Evolutionary conservation across 441 rosid genomes (phyloP), one percentile per base, ranked within the genome.

Genomic region (Arabidopsis lyrata): DNA sequence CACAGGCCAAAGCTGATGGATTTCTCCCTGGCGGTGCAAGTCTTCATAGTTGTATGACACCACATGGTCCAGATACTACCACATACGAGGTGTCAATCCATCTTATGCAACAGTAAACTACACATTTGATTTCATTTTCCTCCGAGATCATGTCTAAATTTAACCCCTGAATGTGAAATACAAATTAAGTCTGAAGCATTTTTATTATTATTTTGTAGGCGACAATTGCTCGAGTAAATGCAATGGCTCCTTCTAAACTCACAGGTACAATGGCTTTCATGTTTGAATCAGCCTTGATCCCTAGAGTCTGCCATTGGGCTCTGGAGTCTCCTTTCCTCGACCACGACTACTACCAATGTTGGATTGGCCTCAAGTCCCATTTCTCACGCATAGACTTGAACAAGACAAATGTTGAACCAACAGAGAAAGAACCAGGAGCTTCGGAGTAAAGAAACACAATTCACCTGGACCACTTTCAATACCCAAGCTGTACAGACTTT

Each of bases 11-110:
- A 85, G 96, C 93, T 60, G 99, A 92, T 56, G 99, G 97, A 9
- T 95, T 95, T 81, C 84, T 92, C 68, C 97, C 99, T 0, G 99
- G 97, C 8, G 96, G 97, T 38, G 93, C 97, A 41, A 95, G 97
- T 73, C 97, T 95, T 68, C 99, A 95, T 72, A 95, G 92, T 75
- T 92, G 96, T 85, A 95, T 92, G 97, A 95, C 97, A 76, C 99
- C 99, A 35, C 97, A 92, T 53, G 99, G 99, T 83, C 98, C 97
- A 53, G 99, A 92, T 80, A 92, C 97, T 1, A 90, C 87, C 75
- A 89, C 97, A 44, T 92, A 74, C 34, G 99, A 95, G 93, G 99
- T 95, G 81, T 53, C 44, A 63, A 36, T 36, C 27, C 9, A 20
- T 48, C 11, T 38, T 16, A 49, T 73, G 32, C 59, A 34, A 34